Base-by-base conservation (phyloP, 192 early-diverging fungal genomes). In the Entomortierella beljakovae region DNA sequence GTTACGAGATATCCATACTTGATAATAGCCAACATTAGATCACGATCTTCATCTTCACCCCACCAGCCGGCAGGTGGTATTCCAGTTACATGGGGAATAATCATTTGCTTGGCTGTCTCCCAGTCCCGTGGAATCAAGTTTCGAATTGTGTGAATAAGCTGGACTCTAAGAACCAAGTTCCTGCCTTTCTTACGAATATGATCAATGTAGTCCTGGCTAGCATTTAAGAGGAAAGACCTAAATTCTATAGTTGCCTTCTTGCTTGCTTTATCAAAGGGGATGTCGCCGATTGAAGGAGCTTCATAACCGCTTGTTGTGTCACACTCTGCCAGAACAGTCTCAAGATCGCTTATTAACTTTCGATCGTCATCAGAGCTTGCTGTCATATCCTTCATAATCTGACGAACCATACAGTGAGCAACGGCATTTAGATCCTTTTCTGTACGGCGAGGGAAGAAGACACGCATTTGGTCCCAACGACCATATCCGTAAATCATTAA, bases 41-140 rank as follows among this genome's bases (percentile, higher is more conserved):
- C 92, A 23, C 90, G 88, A 59, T 96, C 94, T 80, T 95, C 90
- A 29, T 89, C 80, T 13, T 86, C 96, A 32, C 92, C 92, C 94
- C 94, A 96, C 90, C 90, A 90, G 10, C 63, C 50, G 6, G 80
- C 82, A 32, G 89, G 88, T 26, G 85, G 88, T n/a, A 77, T 62
- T 20, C 82, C 83, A 37, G 86, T 80, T 10, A 95, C 84, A 50
- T 87, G 82, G 1, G 94, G 94, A 72, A 95, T 91, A 2, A 66
- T 55, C 61, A 90, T 86, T 31, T 82, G 43, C 85, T 87, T 87
- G 66, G 89, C 88, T 23, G 82, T 81, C 37, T 88, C 84, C 84
- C 84, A 89, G 38, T 89, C 82, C 10, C 61, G 83, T 20, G 93
- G 93, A 64, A 93, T 88, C 74, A 88, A 83, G 54, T 91, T 84